Percentiles rank a stretch among this genome's conserved stretches.
These are phyloP conservation scores for Debaryomyces maramus DNA, from an alignment of 805 yeast species.

Conservation along the genomic window DNA sequence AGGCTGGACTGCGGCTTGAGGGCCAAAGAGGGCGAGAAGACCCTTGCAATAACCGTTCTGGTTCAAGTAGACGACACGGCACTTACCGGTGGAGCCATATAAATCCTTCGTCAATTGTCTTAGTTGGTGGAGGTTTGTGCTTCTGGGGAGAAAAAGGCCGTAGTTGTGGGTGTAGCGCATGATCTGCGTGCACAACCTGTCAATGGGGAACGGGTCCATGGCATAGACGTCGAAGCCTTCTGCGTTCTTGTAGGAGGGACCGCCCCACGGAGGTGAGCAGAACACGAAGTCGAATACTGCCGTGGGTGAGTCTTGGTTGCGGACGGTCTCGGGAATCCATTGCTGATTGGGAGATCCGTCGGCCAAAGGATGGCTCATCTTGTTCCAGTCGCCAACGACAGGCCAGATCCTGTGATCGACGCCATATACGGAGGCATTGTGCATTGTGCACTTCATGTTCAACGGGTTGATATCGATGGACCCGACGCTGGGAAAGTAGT, in stretches of 20 bases:
- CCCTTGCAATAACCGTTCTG: constrained; percentile 51
- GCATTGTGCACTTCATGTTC: constrained; percentile 63
- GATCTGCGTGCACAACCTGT: constrained; percentile 44
- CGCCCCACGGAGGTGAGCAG: constrained; percentile 92
- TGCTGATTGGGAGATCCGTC: constrained; percentile 14
- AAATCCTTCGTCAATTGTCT: constrained; percentile 45
- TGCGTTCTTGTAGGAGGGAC: constrained; percentile 54
- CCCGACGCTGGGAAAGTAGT: constrained; percentile 52
- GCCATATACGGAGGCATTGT: constrained; percentile 66
- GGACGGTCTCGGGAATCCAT: constrained; percentile 35
- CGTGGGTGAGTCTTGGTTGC: constrained; percentile 11
- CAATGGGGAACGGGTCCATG: constrained; percentile 49
- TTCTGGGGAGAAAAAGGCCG: constrained; percentile 64
- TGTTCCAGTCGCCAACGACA: constrained; percentile 51
- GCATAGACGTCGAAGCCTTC: constrained; percentile 45
- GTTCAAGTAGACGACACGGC: constrained; percentile 47
- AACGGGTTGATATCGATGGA: constrained; percentile 63
- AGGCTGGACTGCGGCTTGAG: too few species aligned
- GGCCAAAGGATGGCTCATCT: constrained; percentile 15
- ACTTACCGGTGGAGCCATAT: constrained; percentile 43
- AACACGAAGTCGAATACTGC: constrained; percentile 54
- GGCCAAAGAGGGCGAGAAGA: constrained; percentile 60
- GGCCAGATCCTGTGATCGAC: constrained; percentile 53
- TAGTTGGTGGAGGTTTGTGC: constrained; percentile 54
- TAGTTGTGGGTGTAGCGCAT: constrained; percentile 45